These are phyloP conservation scores for Borovskyia barvae DNA, from an alignment of 208 protist genomes.

Conservation along the genomic window DNA sequence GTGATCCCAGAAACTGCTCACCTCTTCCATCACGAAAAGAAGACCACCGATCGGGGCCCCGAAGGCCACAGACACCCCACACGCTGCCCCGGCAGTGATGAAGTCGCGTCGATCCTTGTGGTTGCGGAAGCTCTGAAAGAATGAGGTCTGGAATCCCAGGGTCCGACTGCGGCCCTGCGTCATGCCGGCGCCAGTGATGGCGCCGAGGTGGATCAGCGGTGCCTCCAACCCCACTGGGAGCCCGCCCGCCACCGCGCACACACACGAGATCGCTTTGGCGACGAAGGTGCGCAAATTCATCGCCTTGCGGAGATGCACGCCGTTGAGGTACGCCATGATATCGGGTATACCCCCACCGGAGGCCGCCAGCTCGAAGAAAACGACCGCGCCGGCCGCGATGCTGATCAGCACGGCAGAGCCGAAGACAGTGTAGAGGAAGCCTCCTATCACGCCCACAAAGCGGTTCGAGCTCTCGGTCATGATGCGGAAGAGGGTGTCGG, in stretches of 20 bases:
- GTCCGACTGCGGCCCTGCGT: constrained; percentile 89
- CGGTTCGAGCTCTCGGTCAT: constrained; percentile 24
- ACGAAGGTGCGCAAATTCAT: constrained; percentile 88
- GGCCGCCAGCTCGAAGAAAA: constrained; percentile 85
- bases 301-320: constrained; percentile 87
- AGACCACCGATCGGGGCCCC: constrained; percentile 94
- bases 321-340: constrained; percentile 93
- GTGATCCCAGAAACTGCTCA: constrained; percentile 90
- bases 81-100: constrained; percentile 92
- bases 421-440: constrained; percentile 49
- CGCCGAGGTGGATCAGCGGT: constrained; percentile 95
- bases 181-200: constrained; percentile 92
- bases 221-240: constrained; percentile 94
- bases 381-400: constrained; percentile 60
- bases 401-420: constrained; percentile 47
- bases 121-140: constrained; percentile 86
- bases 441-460: constrained; percentile 30
- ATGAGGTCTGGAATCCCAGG: constrained; percentile 69
- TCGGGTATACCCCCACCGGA: constrained; percentile 87
- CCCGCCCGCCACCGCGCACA: constrained; percentile 88
- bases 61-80: constrained; percentile 95
- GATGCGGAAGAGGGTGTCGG: constrained; percentile 31
- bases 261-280: constrained; percentile 80
- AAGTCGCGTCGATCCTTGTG: constrained; percentile 94
- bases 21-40: constrained; percentile 96